Evolutionary conservation across 805 yeast genomes (phyloP), one percentile per base, ranked within the genome.

Genomic region (Candida sphagnicola): DNA sequence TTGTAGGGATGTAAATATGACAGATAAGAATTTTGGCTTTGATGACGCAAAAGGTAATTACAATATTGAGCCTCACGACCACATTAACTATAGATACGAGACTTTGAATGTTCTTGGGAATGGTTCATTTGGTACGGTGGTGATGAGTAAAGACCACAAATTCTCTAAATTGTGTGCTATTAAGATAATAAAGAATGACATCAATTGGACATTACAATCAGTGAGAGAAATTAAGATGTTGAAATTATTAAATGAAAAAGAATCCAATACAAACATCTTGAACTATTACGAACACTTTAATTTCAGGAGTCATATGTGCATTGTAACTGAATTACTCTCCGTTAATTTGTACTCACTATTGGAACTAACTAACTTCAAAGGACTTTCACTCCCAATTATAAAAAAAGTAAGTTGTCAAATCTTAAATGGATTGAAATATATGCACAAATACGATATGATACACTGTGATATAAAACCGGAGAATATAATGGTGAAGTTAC

Each of bases 41-140:
- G 95, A 85, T 53, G 93, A 86, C 52, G 56, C 57, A 8, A 61
- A 74, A 10, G 84, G 86, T 3, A 84, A 85, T 51, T 81, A 84
- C 50, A 62, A 65, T 4, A 65, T 77, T 1, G 50, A 66, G 0
- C 53, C 56, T 1, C 78, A 82, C 8, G 95, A 86, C 53, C 96
- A 87, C 46, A 74, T 87, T 31, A 82, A 82, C 38, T 87, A 80
- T 56, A 61, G 95, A 19, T 88, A 82, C 53, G 80, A 84, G 47
- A 77, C 86, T 3, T 37, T 75, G 15, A 57, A 67, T 2, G 57
- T 67, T 1, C 67, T 87, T 8, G 96, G 96, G 0, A 76, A 74
- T 35, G 96, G 96, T 5, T 79, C 90, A 31, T 87, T 87, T 65
- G 96, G 96, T 0, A 78, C 77, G 37, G 96, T 88, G 1, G 63